Conservation (phyloP, 2,329 filamentous ascomycete species). For the Curvularia lunata region DNA sequence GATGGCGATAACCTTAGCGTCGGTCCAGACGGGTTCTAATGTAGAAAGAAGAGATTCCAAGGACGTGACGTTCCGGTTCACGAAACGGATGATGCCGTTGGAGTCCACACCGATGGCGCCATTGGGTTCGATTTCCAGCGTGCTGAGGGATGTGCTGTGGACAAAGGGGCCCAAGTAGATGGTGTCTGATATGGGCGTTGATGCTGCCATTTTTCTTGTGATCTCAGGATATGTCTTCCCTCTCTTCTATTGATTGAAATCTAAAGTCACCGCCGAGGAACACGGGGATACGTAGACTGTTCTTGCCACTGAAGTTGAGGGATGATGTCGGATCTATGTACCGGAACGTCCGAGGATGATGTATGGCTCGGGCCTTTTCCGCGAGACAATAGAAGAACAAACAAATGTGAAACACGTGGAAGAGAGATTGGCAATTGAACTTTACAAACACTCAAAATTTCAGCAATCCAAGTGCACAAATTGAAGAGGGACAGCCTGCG, state of each 20-base stretch:
- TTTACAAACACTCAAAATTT: neutral
- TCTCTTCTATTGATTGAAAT: neutral
- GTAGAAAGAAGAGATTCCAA: slow-evolving; percentile 24
- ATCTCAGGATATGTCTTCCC: neutral
- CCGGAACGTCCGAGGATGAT: neutral
- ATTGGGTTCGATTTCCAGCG: slow-evolving; percentile 57
- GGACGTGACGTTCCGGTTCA: slow-evolving; percentile 45
- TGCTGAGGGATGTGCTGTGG: slow-evolving; percentile 57
- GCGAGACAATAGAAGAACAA: neutral
- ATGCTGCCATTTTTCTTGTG: slow-evolving; percentile 42
- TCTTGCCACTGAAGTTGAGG: slow-evolving; percentile 1
- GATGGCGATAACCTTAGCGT: slow-evolving; percentile 48
- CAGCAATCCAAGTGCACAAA: neutral
- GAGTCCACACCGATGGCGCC: slow-evolving; percentile 60
- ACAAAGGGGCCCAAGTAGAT: slow-evolving; percentile 69
- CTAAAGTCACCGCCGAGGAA: neutral
- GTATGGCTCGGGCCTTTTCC: neutral
- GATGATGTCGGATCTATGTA: neutral
- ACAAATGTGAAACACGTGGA: neutral
- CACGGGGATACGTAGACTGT: neutral
- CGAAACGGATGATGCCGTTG: slow-evolving; percentile 59
- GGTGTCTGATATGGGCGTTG: slow-evolving; percentile 36
- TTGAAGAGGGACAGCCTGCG: slow-evolving; percentile 1
- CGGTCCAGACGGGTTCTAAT: slow-evolving; percentile 44
- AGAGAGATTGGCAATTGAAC: neutral